Base-by-base conservation (phyloP, 2,329 filamentous ascomycete species). In the Magnaporthales sp. region DNA sequence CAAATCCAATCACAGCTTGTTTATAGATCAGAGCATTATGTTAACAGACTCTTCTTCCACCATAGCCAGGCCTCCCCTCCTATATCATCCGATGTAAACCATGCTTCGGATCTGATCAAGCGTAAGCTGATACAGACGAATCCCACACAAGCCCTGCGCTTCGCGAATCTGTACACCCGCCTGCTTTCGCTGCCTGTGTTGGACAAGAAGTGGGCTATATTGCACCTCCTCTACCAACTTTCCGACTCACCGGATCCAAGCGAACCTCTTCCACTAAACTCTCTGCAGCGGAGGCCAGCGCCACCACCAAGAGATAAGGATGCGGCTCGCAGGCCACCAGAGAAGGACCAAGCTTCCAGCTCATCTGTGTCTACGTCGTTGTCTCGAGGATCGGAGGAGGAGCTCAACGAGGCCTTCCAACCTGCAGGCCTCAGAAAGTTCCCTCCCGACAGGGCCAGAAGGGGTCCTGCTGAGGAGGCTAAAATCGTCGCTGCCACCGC, bases 181-280 rank as follows among this genome's bases (percentile, higher is more conserved):
- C 85, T 99, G 22, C 83, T 97, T 29, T 91, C 92, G n/a, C 88
- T 97, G 70, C 93, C 93, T 0, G 93, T 98, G 6, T 84, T 99
- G 61, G 91, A 91, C 73, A 91, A 97, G 77, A 99, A 99, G 84
- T 98, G 93, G 93, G 92, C 91, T 3, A 97, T 99, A 70, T 83
- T 99, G 24, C 96, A 96, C 75, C 87, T 99, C 58, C 85, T 99
- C 58, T 91, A 95, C 75, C 89, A 92, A 72, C 85, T 97, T 63
- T 88, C 91, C 68, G 91, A 93, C 73, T 87, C 85, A 3, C 83
- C 84, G 38, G 81, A 86, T 68, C 84, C 84, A 2, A 80, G 77
- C 71, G 82, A 85, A 66, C 84, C 82, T 60, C 75, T 80, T 11
- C 80, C 80, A n/a, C 71, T 82, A 46, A 81, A 75, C 66, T 80